A percentile compares a stretch with the other conserved stretches of the same genome.
Conservation (phyloP, 2,329 filamentous ascomycete genomes). For the Rhinocladiella similis region DNA sequence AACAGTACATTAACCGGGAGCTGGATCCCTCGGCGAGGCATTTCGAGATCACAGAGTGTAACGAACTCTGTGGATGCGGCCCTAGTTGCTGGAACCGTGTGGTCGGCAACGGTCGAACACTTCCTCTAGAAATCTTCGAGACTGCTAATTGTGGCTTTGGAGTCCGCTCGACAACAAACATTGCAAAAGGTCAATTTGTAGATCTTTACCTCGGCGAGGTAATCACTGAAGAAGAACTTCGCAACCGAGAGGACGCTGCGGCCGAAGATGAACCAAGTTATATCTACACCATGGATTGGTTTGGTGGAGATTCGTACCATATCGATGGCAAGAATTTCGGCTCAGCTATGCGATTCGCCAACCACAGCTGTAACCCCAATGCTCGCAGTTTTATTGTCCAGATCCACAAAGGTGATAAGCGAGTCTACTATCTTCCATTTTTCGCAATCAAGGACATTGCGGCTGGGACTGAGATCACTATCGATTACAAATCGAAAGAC, state of each 20-base stretch:
- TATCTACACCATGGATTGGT: slow-evolving; percentile 45
- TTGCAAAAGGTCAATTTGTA: slow-evolving; percentile 46
- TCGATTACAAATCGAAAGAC: slow-evolving; percentile 40
- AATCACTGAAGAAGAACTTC: slow-evolving; percentile 38
- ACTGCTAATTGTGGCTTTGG: slow-evolving; percentile 45
- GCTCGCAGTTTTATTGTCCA: slow-evolving; percentile 46
- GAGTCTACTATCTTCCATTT: slow-evolving; percentile 49
- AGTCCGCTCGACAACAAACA: slow-evolving; percentile 39
- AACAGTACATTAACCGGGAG: slow-evolving; percentile 20
- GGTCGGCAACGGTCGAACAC: slow-evolving; percentile 40
- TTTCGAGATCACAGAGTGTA: slow-evolving; percentile 44
- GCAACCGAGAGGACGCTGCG: slow-evolving; percentile 38
- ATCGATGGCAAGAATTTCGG: slow-evolving; percentile 47
- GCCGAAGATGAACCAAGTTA: slow-evolving; percentile 39
- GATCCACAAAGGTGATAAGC: slow-evolving; percentile 40
- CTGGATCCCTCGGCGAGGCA: slow-evolving; percentile 7
- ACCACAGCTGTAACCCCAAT: slow-evolving; percentile 51
- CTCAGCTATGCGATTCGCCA: slow-evolving; percentile 47
- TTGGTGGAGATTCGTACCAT: slow-evolving; percentile 36
- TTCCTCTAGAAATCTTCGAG: slow-evolving; percentile 45
- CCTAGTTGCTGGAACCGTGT: slow-evolving; percentile 43
- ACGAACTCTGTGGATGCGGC: slow-evolving; percentile 37
- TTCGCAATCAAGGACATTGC: slow-evolving; percentile 46
- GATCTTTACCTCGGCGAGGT: slow-evolving; percentile 48
- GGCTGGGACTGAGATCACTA: slow-evolving; percentile 45